Percentiles rank a stretch among this genome's conserved stretches.
Evolutionary conservation across 768 basidiomycete species (phyloP).

Genomic region (Hortiboletus flavorubellus): DNA sequence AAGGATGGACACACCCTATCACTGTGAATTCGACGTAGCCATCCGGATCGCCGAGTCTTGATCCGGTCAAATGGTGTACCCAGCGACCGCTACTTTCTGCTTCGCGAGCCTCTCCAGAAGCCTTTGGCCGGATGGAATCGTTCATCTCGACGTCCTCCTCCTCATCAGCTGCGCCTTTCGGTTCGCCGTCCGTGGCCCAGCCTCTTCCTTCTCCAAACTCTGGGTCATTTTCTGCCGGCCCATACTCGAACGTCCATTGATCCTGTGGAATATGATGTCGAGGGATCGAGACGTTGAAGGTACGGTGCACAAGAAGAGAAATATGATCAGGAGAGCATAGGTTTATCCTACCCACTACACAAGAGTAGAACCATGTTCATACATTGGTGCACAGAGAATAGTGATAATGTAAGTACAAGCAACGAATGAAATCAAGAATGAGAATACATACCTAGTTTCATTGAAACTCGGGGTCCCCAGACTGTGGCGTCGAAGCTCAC

Average conservation of each 20-base stretch:
- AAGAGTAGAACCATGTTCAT: neutral
- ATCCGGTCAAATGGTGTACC: slow-evolving; percentile 70
- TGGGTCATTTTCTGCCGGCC: slow-evolving; percentile 75
- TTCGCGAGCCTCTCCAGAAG: slow-evolving; percentile 27
- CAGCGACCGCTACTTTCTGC: slow-evolving; percentile 66
- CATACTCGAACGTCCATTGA: slow-evolving; percentile 84
- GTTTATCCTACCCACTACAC: slow-evolving; percentile 77
- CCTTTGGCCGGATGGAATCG: neutral
- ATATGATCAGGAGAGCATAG: slow-evolving; percentile 91
- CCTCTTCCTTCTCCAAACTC: slow-evolving; percentile 49
- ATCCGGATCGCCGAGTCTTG: slow-evolving; percentile 62
- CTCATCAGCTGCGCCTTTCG: neutral
- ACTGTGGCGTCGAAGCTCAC: slow-evolving; percentile 80
- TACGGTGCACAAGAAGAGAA: slow-evolving; percentile 83
- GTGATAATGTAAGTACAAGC: neutral
- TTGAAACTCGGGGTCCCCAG: slow-evolving; percentile 84
- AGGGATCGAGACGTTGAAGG: slow-evolving; percentile 95
- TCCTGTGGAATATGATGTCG: slow-evolving; percentile 83
- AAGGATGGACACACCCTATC: slow-evolving; percentile 52
- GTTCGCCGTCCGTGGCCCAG: slow-evolving; percentile 22
- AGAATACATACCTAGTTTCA: slow-evolving; percentile 62
- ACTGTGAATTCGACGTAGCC: slow-evolving; percentile 81
- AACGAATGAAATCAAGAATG: neutral
- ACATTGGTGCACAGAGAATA: neutral
- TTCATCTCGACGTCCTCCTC: slow-evolving; percentile 14